Base-by-base conservation (phyloP, 2,329 filamentous ascomycete species). In the Fusarium redolens region DNA sequence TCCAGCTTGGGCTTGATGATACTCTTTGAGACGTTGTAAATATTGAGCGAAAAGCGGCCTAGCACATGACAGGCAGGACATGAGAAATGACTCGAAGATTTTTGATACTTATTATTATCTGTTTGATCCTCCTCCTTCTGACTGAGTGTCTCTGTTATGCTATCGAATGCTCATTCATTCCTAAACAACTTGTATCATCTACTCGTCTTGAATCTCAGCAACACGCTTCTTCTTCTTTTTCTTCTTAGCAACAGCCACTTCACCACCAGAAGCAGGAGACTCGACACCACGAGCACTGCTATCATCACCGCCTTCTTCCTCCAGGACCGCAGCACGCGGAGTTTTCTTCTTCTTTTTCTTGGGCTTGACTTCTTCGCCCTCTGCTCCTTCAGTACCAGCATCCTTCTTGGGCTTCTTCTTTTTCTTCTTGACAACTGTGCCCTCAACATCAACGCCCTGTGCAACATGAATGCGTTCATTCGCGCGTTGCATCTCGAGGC, bases 401-500 rank as follows among this genome's bases (percentile, higher is more conserved):
- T 68, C 59, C 78, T 87, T 90, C 80, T 87, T 89, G 44, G 79
- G 80, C 76, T 85, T 85, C n/a, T 77, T 79, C 76, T 85, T 86
- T 82, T 89, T 91, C 84, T 90, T 92, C 82, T 91, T 92, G 7
- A 94, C 89, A 4, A 92, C 86, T 1, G 87, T 89, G 2, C 90
- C 91, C 77, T 92, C 92, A 6, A 84, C 86, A 51, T 90, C 86
- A 33, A 92, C 89, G n/a, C 91, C 91, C 76, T 91, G 89, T 28
- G 91, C 91, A 25, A 92, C 89, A 74, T 93, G 88, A 41, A 95
- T 91, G 61, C 92, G 85, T 82, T 95, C 93, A 76, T 92, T 93
- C 41, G 91, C 92, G 63, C 93, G 85, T 82, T 95, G 93, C 95
- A 98, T 97, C 82, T 97, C 94, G 63, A 98, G 85, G 58, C 96